Conservation (phyloP, 331 rosid genomes). For the Pyrus hybrid region DNA sequence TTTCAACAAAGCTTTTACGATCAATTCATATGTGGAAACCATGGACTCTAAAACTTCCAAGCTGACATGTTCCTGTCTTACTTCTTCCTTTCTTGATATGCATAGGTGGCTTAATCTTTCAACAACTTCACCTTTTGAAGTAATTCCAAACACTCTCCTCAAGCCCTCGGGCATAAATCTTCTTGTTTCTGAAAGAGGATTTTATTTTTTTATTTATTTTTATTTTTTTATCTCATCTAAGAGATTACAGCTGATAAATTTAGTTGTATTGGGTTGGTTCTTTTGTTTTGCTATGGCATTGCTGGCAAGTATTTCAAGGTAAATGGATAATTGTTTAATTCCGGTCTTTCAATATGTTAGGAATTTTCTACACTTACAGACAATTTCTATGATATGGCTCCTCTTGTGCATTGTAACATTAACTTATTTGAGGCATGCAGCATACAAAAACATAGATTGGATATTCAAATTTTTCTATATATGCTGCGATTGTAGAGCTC, state of each 20-base stretch:
- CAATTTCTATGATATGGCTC: neutral
- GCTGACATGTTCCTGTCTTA: neutral
- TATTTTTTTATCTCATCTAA: neutral
- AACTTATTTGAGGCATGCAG: neutral
- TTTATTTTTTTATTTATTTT: no score
- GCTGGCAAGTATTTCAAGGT: neutral
- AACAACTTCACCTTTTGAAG: neutral
- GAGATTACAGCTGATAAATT: neutral
- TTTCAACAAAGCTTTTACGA: neutral
- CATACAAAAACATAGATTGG: neutral
- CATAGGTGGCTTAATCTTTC: neutral
- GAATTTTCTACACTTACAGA: neutral
- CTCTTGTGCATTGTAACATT: neutral
- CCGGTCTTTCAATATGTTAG: neutral
- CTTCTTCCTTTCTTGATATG: neutral
- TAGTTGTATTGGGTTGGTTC: neutral
- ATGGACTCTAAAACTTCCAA: neutral
- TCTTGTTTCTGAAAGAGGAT: neutral
- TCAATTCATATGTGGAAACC: neutral
- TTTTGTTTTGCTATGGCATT: neutral
- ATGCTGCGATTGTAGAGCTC: neutral
- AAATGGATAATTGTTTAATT: neutral
- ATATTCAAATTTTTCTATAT: neutral
- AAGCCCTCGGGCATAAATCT: neutral
- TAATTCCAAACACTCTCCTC: neutral